These are phyloP conservation scores for Nitzschia inconspicua DNA, from an alignment of 108 stramenopile genomes.

Conservation along the genomic window DNA sequence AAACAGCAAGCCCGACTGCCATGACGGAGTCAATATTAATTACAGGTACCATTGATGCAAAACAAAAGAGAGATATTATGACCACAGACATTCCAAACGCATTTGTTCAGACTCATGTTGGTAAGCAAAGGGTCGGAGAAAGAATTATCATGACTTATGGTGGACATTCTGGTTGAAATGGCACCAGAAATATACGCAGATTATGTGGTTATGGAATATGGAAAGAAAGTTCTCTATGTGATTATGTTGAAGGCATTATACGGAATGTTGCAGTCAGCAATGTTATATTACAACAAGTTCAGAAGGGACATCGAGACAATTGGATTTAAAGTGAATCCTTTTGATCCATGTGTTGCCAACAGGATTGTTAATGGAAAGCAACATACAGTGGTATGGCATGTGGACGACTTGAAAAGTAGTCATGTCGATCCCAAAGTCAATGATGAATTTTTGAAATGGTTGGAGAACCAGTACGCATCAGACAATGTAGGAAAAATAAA, in stretches of 20 bases:
- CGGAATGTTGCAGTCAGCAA: constrained; percentile 20
- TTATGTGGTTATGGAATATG: constrained; percentile 9
- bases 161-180: constrained; percentile 26
- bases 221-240: constrained; percentile 26
- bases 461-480: constrained; percentile 6
- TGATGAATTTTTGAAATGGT: constrained; percentile 6
- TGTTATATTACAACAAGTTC: constrained; percentile 37
- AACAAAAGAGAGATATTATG: constrained; percentile 34
- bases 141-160: constrained; percentile 17
- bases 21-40: constrained; percentile 28
- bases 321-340: constrained; percentile 33
- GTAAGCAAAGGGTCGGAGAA: background rate
- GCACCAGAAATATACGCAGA: constrained; percentile 22
- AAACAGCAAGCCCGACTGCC: too few species aligned
- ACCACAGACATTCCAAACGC: constrained; percentile 38
- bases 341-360: constrained; percentile 33
- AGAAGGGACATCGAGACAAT: constrained; percentile 1
- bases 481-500: background rate
- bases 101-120: constrained; percentile 52
- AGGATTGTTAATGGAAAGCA: constrained; percentile 34
- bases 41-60: constrained; percentile 39
- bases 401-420: constrained; percentile 29
- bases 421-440: constrained; percentile 20
- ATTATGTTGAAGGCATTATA: constrained; percentile 32
- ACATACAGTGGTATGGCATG: constrained; percentile 32